Conservation (phyloP, 176 grass and related monocot genomes). For the Ananas comosus region DNA sequence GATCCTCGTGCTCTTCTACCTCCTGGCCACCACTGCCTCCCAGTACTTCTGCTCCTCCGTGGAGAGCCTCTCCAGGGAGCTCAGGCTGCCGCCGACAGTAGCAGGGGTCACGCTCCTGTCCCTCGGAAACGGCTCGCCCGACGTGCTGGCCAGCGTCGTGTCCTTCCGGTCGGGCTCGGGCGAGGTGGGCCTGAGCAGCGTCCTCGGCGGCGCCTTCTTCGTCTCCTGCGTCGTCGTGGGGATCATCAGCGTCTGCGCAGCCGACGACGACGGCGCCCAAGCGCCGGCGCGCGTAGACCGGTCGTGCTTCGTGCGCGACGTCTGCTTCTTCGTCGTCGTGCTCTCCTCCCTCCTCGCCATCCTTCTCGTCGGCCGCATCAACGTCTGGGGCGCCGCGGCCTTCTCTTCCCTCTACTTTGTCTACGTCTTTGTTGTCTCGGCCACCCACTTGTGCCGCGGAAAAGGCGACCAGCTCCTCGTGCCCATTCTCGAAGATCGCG, state of each 20-base stretch:
- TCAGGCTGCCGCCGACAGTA: slow-evolving; percentile 5
- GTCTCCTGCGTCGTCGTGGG: slow-evolving; percentile 79
- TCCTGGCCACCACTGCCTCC: slow-evolving; percentile 8
- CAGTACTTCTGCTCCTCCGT: slow-evolving; percentile 12
- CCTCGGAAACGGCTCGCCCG: slow-evolving; percentile 2
- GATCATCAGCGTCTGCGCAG: slow-evolving; percentile 36
- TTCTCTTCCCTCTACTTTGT: slow-evolving; percentile 65
- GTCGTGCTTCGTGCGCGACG: slow-evolving; percentile 63
- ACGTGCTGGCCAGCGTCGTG: neutral
- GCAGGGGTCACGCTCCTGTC: slow-evolving; percentile 1
- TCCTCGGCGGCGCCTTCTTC: slow-evolving; percentile 73
- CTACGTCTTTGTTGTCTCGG: slow-evolving; percentile 66
- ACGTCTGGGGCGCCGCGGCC: slow-evolving; percentile 51
- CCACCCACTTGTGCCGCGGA: slow-evolving; percentile 45
- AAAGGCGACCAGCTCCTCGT: slow-evolving; percentile 4
- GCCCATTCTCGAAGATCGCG: neutral
- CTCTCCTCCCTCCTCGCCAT: slow-evolving; percentile 55
- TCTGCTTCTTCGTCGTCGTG: slow-evolving; percentile 62
- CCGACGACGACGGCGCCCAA: neutral
- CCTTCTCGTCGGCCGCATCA: slow-evolving; percentile 36
- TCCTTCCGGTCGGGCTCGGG: slow-evolving; percentile 24
- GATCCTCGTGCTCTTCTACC: slow-evolving; percentile 12
- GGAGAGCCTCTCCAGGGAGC: slow-evolving; percentile 15
- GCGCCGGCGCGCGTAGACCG: slow-evolving; percentile 29
- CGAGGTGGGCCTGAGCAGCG: slow-evolving; percentile 61